Evolutionary conservation across 2,329 filamentous ascomycete genomes (phyloP), one percentile per base, ranked within the genome.

Genomic region (Stylonectria norvegica): DNA sequence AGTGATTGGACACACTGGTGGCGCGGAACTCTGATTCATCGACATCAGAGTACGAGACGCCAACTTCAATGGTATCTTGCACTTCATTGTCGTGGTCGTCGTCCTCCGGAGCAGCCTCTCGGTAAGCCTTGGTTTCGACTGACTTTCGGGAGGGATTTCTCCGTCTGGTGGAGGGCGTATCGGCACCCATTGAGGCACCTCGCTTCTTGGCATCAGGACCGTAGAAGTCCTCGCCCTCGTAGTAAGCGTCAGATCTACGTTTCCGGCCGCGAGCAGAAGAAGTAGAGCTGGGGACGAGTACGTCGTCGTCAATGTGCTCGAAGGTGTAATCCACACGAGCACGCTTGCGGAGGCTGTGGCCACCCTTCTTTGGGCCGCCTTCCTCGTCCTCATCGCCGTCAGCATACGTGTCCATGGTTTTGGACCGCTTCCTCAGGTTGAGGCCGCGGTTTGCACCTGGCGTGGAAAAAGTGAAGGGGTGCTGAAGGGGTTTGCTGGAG

Each of bases 11-110:
- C 34, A 46, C 49, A 34, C 49, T 49, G 32, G 45, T 40, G 9
- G 50, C 53, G 29, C 45, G 51, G 15, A 51, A 37, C 20, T 63
- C 62, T 17, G 58, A 59, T 29, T 61, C 59, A 30, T 60, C 59
- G 36, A 55, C 42, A 35, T 65, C 63, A 19, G 62, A 60, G 29
- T 57, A 59, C 20, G 58, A 61, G 28, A 72, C 70, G 33, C 74
- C 72, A 34, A 79, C 76, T 52, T 79, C 71, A 44, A 79, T 79
- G 11, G 75, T 78, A 53, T 79, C 76, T 54, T 76, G 70, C 19
- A 78, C 72, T 30, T 76, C 70, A 19, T 71, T 71, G 43, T 73
- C 68, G 36, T 72, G 67, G 14, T 58, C 56, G 15, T 60, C 55
- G 35, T 72, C 68, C 14, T 57, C 56, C 16, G 58, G 53, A 5